These are phyloP conservation scores for Gliomastix tumulicola DNA, from an alignment of 2,329 filamentous ascomycete species.

Conservation along the genomic window DNA sequence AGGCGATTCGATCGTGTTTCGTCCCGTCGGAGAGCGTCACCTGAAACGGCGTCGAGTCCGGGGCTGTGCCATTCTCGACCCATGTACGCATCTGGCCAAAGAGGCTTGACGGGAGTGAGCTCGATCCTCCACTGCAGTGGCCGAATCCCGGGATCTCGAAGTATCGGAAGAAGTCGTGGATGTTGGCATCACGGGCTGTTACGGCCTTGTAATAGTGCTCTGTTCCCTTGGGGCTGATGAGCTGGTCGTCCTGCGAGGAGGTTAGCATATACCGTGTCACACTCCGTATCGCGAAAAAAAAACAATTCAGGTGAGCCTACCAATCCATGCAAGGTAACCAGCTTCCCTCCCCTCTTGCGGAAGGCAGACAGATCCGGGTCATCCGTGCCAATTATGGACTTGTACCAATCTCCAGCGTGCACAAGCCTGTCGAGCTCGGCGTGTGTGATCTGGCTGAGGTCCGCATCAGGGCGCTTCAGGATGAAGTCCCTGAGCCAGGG, in stretches of 20 bases:
- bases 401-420: no score
- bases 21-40: neutral
- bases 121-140: slow-evolving; percentile 18
- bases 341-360: neutral
- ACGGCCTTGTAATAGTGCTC: slow-evolving; percentile 18
- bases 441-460: neutral
- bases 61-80: slow-evolving; percentile 9
- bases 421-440: no score
- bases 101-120: slow-evolving; percentile 2
- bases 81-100: slow-evolving; percentile 6
- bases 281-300: neutral
- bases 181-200: slow-evolving; percentile 5
- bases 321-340: neutral
- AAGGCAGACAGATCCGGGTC: neutral
- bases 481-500: neutral
- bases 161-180: slow-evolving; percentile 20
- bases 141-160: slow-evolving; percentile 21
- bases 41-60: slow-evolving; percentile 1
- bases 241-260: slow-evolving; percentile 8
- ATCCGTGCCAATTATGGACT: neutral
- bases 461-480: neutral
- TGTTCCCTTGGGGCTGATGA: slow-evolving; percentile 8
- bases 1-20: slow-evolving; percentile 13
- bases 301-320: neutral
- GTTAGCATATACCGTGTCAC: neutral